Base-by-base conservation (phyloP, 805 yeast species). In the Maudiozyma turicensis region DNA sequence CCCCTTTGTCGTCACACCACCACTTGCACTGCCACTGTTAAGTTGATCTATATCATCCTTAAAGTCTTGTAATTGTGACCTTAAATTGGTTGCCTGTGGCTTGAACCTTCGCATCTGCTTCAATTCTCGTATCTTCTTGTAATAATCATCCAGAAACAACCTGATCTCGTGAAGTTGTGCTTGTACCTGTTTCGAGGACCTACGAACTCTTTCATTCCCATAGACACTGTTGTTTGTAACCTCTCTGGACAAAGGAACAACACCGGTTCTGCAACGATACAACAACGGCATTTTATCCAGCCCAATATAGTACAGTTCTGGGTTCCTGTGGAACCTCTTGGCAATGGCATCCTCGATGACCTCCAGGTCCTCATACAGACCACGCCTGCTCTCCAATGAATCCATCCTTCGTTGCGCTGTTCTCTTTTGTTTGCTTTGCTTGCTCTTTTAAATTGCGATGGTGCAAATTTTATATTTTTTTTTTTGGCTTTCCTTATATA, bases 161-260 rank as follows among this genome's bases (percentile, higher is more conserved):
- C 69, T 68, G 8, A 85, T 72, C 60, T 89, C 96, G 63, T 82
- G 86, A 56, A 82, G 81, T 55, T 83, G 90, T 20, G 78, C 51
- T 0, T 78, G 54, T 0, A 80, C 69, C 50, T 82, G 82, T 52
- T 77, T 62, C 38, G 50, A 72, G 14, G 64, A 66, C 0, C 81
- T 68, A 52, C 78, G 66, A 47, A 72, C 71, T 48, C 67, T 67
- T 34, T 61, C 64, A 5, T 55, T 62, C 43, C 67, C 58, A 20
- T 70, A 64, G 14, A 60, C 63, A 29, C 56, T 58, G 50, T 63
- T 64, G 2, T 61, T 61, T 6, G 52, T 45, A 11, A 55, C 56
- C 10, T 50, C 51, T 7, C 48, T 63, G 0, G 42, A 31, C 3
- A 40, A 26, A 6, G 53, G 51, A 6, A 51, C 45, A 2, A 45